Base-by-base conservation (phyloP, 139 green algal genomes). In the Chlamydomonas sp. region DNA sequence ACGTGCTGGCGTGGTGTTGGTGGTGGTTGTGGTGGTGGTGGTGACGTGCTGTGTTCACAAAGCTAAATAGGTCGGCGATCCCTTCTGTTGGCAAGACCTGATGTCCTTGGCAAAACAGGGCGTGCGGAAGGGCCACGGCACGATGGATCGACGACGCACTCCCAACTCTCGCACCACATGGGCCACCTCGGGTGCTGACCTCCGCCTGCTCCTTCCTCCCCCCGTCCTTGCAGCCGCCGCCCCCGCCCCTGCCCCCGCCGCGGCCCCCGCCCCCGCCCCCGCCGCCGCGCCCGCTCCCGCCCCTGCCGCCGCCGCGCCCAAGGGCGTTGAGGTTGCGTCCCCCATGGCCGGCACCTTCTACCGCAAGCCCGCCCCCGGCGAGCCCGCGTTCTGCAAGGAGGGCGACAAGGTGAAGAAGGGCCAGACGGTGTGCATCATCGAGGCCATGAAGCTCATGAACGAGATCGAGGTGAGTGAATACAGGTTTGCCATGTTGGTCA, bases 381-480 rank as follows among this genome's bases (percentile, higher is more conserved):
- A 99, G 93, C 92, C 97, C 3, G 20, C 89, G 3, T 99, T 99
- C 84, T 90, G 95, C 63, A 98, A 99, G 94, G 95, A 96, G 83
- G 97, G 97, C 9, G 97, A 99, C 93, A 92, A 78, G 60, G 97
- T 99, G 73, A 97, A 92, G 86, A 98, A 98, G 92, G 97, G 97
- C 18, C 97, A 99, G 92, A 96, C 93, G 14, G 93, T 99, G 31
- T 97, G 97, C 91, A 99, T 99, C 91, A 96, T 99, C 59, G 97
- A 99, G 94, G 97, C 96, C 57, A 99, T 99, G 97, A 99, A 99
- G 94, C 95, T 99, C 10, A 99, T 99, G 97, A 99, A 99, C 91
- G 97, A 99, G 91, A 99, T 99, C 82, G 97, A 99, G 96, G 93
- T 94, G 89, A 17, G 91, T 1, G 4, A 49, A 49, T 49, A 49